Evolutionary conservation across 768 basidiomycete species (phyloP).

Genomic region (Lactarius quietus): DNA sequence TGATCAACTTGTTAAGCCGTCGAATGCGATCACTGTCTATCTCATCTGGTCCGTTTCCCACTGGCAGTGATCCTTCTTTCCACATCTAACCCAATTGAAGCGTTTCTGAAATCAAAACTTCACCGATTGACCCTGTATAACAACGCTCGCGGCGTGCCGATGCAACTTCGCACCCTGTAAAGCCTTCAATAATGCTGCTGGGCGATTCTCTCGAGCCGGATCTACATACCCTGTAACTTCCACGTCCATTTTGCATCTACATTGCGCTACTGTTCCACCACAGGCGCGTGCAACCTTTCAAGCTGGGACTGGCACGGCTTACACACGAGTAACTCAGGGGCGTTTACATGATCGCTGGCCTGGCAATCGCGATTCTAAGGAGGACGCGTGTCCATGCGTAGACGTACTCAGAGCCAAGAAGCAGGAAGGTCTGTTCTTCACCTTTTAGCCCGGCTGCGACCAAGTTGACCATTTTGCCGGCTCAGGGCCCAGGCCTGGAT

Average conservation of each 20-base stretch:
- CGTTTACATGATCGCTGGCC: not conserved
- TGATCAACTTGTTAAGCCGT: slow-evolving; percentile 86
- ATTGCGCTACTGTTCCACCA: not conserved
- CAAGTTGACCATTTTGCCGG: not conserved
- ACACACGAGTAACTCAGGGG: not conserved
- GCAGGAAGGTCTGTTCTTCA: slow-evolving; percentile 47
- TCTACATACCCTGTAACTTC: slow-evolving; percentile 49
- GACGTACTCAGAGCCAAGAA: slow-evolving; percentile 59
- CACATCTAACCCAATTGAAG: slow-evolving; percentile 36
- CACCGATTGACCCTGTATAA: slow-evolving; percentile 60
- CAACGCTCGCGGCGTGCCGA: slow-evolving; percentile 76
- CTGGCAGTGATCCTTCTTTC: not conserved
- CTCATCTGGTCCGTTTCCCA: slow-evolving; percentile 67
- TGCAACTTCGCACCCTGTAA: slow-evolving; percentile 50
- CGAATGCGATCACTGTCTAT: slow-evolving; percentile 82
- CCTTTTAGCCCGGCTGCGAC: not conserved
- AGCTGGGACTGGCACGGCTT: not conserved
- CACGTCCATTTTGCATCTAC: not conserved
- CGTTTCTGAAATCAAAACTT: slow-evolving; percentile 97
- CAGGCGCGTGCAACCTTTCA: not conserved
- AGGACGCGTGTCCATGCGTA: not conserved
- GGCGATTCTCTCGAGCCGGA: slow-evolving; percentile 97
- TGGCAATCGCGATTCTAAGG: no score
- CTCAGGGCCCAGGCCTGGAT: slow-evolving; percentile 70
- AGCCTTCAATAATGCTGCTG: slow-evolving; percentile 71